Conservation (phyloP, 495 filamentous ascomycete genomes). For the Aspergillus carlsbadensis region DNA sequence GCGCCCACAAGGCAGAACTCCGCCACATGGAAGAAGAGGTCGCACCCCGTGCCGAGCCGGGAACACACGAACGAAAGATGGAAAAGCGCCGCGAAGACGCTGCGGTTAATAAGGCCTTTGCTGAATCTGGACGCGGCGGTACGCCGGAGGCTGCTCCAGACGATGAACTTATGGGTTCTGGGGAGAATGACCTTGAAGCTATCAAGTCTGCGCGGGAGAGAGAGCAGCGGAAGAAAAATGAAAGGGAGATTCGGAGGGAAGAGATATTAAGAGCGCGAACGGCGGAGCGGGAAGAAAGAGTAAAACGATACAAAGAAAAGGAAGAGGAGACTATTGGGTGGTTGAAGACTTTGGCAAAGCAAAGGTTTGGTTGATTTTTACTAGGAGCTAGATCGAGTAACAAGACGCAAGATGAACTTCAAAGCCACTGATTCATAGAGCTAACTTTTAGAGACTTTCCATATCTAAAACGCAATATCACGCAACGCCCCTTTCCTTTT, state of each 20-base stretch:
- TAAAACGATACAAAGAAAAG: slow-evolving; percentile 43
- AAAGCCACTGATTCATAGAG: neutral
- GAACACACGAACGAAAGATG: slow-evolving; percentile 78
- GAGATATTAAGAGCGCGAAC: slow-evolving; percentile 41
- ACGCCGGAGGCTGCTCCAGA: slow-evolving; percentile 45
- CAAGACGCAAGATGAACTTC: too few relatives aligned
- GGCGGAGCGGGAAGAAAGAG: slow-evolving; percentile 44
- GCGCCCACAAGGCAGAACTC: slow-evolving; percentile 33
- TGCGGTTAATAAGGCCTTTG: slow-evolving; percentile 48
- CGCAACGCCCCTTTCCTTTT: neutral
- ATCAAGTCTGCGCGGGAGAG: slow-evolving; percentile 42
- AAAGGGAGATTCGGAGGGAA: slow-evolving; percentile 40
- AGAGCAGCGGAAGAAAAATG: slow-evolving; percentile 45
- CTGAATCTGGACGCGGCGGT: slow-evolving; percentile 37
- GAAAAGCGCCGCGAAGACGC: slow-evolving; percentile 73
- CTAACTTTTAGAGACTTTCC: slow-evolving; percentile 2
- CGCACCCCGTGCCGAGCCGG: slow-evolving; percentile 77
- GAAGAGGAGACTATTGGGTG: slow-evolving; percentile 47
- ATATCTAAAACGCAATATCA: neutral
- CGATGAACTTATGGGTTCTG: slow-evolving; percentile 43
- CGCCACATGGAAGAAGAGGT: slow-evolving; percentile 65
- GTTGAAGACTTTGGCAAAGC: slow-evolving; percentile 45
- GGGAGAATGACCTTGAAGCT: slow-evolving; percentile 38
- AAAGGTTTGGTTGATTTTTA: slow-evolving; percentile 44
- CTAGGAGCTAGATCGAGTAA: too few relatives aligned